Base-by-base conservation (phyloP, 345 rosid species). In the Rhizophora mangle region DNA sequence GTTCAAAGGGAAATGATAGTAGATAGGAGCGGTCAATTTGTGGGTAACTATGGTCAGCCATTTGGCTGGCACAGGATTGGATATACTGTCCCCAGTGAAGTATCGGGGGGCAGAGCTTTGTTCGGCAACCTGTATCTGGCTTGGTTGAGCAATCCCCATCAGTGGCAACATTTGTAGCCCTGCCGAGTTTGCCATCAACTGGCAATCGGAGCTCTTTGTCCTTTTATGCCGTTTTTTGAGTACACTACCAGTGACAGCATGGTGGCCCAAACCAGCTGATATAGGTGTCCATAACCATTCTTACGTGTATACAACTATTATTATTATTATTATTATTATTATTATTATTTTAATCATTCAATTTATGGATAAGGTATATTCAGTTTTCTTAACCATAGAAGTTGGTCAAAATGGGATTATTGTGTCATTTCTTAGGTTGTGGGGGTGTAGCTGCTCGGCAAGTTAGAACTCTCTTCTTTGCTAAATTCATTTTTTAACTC, bases 91-190 rank as follows among this genome's bases (percentile, higher is more conserved):
- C 52, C 68, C 49, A 51, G 13, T 15, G 74, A 76, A 59, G 76
- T 82, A 60, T 64, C 80, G n/a, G 18, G 21, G 67, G 68, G 31
- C 85, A 79, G 68, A 72, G 73, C 72, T 67, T 55, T 32, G 49
- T 61, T 13, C 68, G 66, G 34, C 64, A 63, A 59, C 61, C 70
- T 60, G 71, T 54, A 5, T 60, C 71, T 8, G 66, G 71, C 22
- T 66, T 72, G 66, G 53, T 27, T 36, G 46, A 32, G 22, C 52
- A 72, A 43, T 77, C 88, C 63, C 57, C 77, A 63, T 79, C 85
- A 32, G 31, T 68, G 55, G 88, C 85, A 66, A 75, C 85, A 26
- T 85, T 82, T 78, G 72, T 65, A 7, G 85, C 83, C 82, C 70
- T 80, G 67, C 74, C 65, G 16, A 74, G 77, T 69, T 75, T 74